Conservation (phyloP, 2,329 filamentous ascomycete species). For the Claviceps capensis region DNA sequence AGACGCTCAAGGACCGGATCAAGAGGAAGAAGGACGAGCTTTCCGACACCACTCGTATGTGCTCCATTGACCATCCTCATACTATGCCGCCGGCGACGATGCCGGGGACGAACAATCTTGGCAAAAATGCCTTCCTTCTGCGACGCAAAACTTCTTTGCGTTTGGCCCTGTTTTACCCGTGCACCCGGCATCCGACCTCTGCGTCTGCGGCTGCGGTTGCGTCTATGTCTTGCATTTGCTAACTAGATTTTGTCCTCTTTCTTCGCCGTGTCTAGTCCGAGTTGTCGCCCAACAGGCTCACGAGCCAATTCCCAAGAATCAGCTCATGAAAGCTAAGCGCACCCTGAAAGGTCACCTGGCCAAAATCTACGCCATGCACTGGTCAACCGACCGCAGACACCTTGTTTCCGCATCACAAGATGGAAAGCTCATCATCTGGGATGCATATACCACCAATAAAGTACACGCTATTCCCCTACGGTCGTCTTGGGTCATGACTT, state of each 20-base stretch:
- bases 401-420: slow-evolving; percentile 97
- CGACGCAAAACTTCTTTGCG: background rate
- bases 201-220: too few species aligned
- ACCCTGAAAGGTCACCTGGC: slow-evolving; percentile 95
- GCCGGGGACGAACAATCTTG: background rate
- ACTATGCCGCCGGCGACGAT: too few species aligned
- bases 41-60: slow-evolving; percentile 92
- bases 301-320: slow-evolving; percentile 79
- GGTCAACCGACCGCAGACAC: slow-evolving; percentile 95
- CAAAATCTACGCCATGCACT: slow-evolving; percentile 99
- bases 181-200: background rate
- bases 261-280: slow-evolving; percentile 49
- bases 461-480: slow-evolving; percentile 95
- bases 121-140: background rate
- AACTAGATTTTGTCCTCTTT: slow-evolving; percentile 6
- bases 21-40: slow-evolving; percentile 99
- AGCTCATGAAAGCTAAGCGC: slow-evolving; percentile 92
- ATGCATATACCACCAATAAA: slow-evolving; percentile 99
- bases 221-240: slow-evolving; percentile 9
- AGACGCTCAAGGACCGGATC: slow-evolving; percentile 95
- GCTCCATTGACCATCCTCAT: slow-evolving; percentile 7
- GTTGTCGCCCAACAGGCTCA: slow-evolving; percentile 86
- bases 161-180: background rate
- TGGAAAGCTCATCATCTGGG: slow-evolving; percentile 99
- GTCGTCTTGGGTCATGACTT: slow-evolving; percentile 99